phyloP scores from a whole-genome alignment of 768 basidiomycete species.

The Xerocomus potaroensis region DNA sequence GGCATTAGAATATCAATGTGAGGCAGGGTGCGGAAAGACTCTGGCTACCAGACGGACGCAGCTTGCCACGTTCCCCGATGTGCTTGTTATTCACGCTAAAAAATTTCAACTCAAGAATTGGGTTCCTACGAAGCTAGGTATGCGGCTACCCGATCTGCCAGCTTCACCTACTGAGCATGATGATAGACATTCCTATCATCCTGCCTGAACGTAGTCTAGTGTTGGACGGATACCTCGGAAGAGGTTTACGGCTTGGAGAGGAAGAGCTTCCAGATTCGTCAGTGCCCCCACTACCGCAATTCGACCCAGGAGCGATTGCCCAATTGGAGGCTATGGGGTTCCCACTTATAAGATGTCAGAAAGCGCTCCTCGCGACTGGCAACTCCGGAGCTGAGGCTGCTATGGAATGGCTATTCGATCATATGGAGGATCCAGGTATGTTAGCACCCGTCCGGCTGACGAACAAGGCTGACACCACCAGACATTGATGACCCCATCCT shows the following conservation, averaged over 20 bases:
- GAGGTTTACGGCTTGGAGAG: constrained; percentile 69
- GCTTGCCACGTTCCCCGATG: constrained; percentile 85
- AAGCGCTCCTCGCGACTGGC: constrained; percentile 86
- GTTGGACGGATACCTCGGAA: constrained; percentile 62
- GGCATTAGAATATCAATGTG: constrained; percentile 76
- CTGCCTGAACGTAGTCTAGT: constrained; percentile 59
- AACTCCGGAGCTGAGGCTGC: constrained; percentile 71
- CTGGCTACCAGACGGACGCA: constrained; percentile 64
- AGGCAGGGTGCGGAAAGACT: constrained; percentile 64
- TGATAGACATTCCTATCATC: constrained; percentile 77
- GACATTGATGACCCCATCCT: constrained; percentile 84
- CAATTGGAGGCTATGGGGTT: constrained; percentile 92
- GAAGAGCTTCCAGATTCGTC: constrained; percentile 58
- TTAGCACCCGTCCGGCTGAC: background rate
- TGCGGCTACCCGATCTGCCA: constrained; percentile 15
- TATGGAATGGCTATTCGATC: constrained; percentile 93
- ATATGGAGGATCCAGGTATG: constrained; percentile 91
- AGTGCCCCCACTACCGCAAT: constrained; percentile 49
- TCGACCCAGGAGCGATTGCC: constrained; percentile 69
- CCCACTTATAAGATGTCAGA: constrained; percentile 78
- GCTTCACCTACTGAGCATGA: background rate
- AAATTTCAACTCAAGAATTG: constrained; percentile 95
- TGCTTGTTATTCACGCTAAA: constrained; percentile 84
- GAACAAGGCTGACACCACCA: constrained; percentile 27
- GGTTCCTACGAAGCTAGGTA: constrained; percentile 94